phyloP scores from a whole-genome alignment of 1,284 basidiomycete species.

The Hortiboletus rubellus region DNA sequence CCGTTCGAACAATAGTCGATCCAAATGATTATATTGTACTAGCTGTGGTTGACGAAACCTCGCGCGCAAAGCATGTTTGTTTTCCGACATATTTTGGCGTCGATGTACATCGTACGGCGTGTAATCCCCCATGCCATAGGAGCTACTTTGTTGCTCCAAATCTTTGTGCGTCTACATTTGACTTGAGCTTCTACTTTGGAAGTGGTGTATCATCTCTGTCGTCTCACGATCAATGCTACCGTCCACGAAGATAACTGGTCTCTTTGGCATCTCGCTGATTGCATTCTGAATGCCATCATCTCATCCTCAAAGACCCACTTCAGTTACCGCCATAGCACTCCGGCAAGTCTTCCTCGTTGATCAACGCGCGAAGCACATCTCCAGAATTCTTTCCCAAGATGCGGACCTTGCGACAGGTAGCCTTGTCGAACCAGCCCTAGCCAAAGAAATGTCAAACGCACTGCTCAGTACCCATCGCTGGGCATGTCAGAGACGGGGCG shows the following conservation, averaged over 20 bases:
- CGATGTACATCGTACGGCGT: not conserved
- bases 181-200: not conserved
- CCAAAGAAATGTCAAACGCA: too few species aligned
- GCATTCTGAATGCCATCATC: conserved; percentile 44
- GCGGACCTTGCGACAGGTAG: conserved; percentile 69
- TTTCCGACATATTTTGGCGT: not conserved
- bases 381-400: conserved; percentile 61
- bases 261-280: conserved; percentile 51
- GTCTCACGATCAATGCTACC: conserved; percentile 36
- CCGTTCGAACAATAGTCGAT: conserved; percentile 30
- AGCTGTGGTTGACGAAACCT: too few species aligned
- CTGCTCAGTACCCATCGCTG: not conserved
- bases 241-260: conserved; percentile 50
- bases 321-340: conserved; percentile 65
- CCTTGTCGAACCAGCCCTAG: conserved; percentile 74
- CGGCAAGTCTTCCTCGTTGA: conserved; percentile 60
- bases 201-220: not conserved
- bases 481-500: conserved; percentile 5
- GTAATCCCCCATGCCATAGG: too few species aligned
- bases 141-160: not conserved
- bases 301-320: conserved; percentile 67
- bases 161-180: not conserved
- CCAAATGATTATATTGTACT: conserved; percentile 1
- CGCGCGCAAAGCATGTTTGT: too few species aligned
- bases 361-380: conserved; percentile 49